Percentiles rank a stretch among this genome's conserved stretches.
phyloP scores from a whole-genome alignment of 2,329 filamentous ascomycete species.

The Saccharata proteae region DNA sequence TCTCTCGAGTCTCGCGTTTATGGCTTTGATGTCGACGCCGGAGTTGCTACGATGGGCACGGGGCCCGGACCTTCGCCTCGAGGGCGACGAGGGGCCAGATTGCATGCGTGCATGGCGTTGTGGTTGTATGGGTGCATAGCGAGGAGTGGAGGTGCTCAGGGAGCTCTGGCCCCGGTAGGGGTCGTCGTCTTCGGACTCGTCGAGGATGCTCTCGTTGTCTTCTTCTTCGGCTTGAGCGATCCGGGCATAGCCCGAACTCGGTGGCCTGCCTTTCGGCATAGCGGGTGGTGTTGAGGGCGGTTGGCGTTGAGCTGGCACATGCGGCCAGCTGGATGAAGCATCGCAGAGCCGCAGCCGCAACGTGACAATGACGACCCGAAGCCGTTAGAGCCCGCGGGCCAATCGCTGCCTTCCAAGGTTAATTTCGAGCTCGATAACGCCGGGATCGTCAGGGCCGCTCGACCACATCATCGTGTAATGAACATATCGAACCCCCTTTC shows the following conservation, averaged over 20 bases:
- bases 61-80: slow-evolving; percentile 15
- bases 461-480: no score
- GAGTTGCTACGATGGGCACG: slow-evolving; percentile 59
- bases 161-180: slow-evolving; percentile 19
- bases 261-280: slow-evolving; percentile 23
- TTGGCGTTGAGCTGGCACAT: slow-evolving; percentile 2
- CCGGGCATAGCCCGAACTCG: slow-evolving; percentile 38
- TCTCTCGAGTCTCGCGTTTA: slow-evolving; percentile 85
- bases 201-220: slow-evolving; percentile 27
- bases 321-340: slow-evolving; percentile 3
- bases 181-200: slow-evolving; percentile 28
- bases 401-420: no score
- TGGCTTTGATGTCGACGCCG: slow-evolving; percentile 93
- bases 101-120: slow-evolving; percentile 32
- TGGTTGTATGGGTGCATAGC: slow-evolving; percentile 37
- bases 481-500: no score
- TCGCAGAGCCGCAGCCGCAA: slow-evolving; percentile 1
- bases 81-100: slow-evolving; percentile 22
- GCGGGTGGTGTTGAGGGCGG: slow-evolving; percentile 5
- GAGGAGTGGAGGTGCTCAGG: slow-evolving; percentile 19
- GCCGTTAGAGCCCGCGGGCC: no score
- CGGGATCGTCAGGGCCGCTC: no score
- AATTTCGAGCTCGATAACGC: no score
- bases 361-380: no score
- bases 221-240: slow-evolving; percentile 42